Conservation (phyloP, 2,329 filamentous ascomycete genomes). For the Ceratocystis harringtonii region DNA sequence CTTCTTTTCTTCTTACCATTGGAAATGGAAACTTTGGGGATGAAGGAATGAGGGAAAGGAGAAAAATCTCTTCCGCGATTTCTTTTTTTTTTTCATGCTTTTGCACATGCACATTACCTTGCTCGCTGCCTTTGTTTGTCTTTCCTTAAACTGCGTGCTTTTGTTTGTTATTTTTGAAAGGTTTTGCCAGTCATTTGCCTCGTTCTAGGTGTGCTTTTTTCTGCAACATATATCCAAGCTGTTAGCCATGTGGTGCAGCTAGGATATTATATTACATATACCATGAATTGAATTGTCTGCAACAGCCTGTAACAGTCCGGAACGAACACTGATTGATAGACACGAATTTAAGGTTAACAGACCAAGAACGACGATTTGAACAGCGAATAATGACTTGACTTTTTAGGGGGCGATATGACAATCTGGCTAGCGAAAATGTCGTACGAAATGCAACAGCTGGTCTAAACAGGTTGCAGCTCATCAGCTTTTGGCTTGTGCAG, state of each 20-base stretch:
- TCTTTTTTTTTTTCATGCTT: neutral
- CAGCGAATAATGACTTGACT: too few species aligned
- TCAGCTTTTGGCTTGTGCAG: neutral
- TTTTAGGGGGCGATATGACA: too few species aligned
- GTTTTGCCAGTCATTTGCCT: neutral
- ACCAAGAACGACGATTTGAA: too few species aligned
- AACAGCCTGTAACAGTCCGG: neutral
- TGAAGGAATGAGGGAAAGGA: neutral
- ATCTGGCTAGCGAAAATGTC: too few species aligned
- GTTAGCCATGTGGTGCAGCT: neutral
- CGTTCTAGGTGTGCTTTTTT: neutral
- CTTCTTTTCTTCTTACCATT: neutral
- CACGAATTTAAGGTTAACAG: too few species aligned
- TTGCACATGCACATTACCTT: neutral
- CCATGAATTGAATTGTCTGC: neutral
- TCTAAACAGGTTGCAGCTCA: too few species aligned
- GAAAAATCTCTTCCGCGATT: neutral
- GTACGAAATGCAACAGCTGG: too few species aligned
- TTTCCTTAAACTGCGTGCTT: neutral
- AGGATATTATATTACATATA: neutral
- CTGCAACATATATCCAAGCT: constrained; percentile 2
- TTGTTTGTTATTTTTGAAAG: neutral
- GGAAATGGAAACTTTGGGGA: neutral
- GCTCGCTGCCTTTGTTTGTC: neutral
- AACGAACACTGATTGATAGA: too few species aligned